Conservation (phyloP, 441 rosid genomes). For the Raphanus hybrid region DNA sequence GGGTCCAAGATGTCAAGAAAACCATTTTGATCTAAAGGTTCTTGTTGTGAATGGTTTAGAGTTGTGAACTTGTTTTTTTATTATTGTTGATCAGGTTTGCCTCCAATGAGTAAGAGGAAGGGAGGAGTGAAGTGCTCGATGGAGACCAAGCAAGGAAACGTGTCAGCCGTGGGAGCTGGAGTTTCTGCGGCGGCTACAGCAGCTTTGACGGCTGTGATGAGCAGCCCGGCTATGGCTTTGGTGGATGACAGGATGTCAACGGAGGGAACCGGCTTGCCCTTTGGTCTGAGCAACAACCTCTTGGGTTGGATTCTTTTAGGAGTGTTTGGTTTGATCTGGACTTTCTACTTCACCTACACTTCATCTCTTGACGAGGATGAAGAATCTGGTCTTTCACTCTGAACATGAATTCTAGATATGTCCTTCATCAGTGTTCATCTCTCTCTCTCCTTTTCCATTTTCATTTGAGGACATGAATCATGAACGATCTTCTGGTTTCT, state of each 20-base stretch:
- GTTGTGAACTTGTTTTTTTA: neutral
- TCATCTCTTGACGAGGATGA: constrained; percentile 72
- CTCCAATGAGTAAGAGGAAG: constrained; percentile 50
- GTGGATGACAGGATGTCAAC: constrained; percentile 89
- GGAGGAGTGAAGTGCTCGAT: constrained; percentile 68
- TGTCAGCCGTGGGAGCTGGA: constrained; percentile 42
- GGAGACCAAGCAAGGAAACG: constrained; percentile 45
- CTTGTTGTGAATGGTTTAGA: neutral
- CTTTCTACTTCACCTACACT: constrained; percentile 69
- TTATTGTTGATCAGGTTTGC: constrained; percentile 56
- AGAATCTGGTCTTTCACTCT: constrained; percentile 88
- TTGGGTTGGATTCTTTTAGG: constrained; percentile 91
- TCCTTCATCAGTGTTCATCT: constrained; percentile 24
- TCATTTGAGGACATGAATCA: constrained; percentile 37
- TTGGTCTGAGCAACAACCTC: constrained; percentile 92
- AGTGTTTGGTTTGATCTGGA: constrained; percentile 85
- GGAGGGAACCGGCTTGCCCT: constrained; percentile 90
- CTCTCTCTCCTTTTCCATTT: neutral
- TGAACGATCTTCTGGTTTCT: constrained; percentile 32
- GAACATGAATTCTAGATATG: constrained; percentile 16
- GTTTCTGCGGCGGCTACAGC: constrained; percentile 57
- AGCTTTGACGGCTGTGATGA: constrained; percentile 54
- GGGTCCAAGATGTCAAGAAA: constrained; percentile 10
- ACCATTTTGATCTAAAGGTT: constrained; percentile 1
- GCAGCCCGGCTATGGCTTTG: constrained; percentile 76